Percentiles rank a stretch among this genome's conserved stretches.
phyloP scores from a whole-genome alignment of 345 rosid genomes.

The Lagerstroemia speciosa region DNA sequence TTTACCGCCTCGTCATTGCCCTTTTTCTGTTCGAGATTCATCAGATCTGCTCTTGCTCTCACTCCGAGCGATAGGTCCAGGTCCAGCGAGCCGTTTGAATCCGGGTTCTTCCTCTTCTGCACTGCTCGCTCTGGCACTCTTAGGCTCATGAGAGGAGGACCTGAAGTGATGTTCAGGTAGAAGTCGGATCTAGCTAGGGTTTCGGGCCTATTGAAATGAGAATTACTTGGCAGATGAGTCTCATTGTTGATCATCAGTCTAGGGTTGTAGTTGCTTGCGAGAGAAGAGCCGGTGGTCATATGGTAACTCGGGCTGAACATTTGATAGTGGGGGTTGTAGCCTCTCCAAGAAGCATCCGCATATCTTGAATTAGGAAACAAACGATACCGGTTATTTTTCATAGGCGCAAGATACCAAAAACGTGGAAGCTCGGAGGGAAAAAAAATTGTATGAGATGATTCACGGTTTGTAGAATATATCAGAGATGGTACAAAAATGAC shows the following conservation, averaged over 20 bases:
- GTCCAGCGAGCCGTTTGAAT: conserved; percentile 28
- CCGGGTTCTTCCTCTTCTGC: conserved; percentile 34
- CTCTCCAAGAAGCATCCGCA: conserved; percentile 21
- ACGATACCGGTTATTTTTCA: too few relatives aligned
- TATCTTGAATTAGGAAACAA: conserved; percentile 21
- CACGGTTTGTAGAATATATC: too few relatives aligned
- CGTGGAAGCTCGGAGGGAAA: too few relatives aligned
- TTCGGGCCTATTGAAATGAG: neutral
- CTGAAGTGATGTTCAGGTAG: neutral
- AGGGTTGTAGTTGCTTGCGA: neutral
- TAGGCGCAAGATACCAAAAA: neutral
- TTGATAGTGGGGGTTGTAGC: neutral
- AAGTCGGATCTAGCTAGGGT: neutral
- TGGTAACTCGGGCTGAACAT: conserved; percentile 5
- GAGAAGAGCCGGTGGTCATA: neutral
- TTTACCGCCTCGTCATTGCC: conserved; percentile 1
- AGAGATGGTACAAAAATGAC: too few relatives aligned
- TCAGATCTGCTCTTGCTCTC: conserved; percentile 3
- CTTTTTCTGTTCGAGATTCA: conserved; percentile 10
- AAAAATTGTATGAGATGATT: too few relatives aligned
- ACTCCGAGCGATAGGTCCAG: conserved; percentile 60
- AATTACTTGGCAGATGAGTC: neutral
- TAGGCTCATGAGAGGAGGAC: neutral
- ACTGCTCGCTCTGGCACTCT: neutral
- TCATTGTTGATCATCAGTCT: conserved; percentile 2